Evolutionary conservation across 2,329 filamentous ascomycete genomes (phyloP).

Genomic region (Onygenales sp.): DNA sequence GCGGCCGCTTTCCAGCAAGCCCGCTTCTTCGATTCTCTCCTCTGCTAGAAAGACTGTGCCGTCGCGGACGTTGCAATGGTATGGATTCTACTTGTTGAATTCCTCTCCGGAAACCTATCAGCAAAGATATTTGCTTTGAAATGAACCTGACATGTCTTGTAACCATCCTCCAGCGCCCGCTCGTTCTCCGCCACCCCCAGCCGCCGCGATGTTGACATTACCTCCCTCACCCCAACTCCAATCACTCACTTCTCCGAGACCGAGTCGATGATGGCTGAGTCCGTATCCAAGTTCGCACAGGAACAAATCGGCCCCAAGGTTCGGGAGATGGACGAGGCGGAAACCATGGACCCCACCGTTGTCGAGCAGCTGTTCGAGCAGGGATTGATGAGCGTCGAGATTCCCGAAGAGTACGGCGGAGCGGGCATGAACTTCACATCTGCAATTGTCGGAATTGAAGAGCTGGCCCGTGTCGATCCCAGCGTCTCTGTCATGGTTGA

Average conservation of each 20-base stretch:
- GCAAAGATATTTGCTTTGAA: background rate
- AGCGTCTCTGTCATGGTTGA: slow-evolving; percentile 92
- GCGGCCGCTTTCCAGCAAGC: slow-evolving; percentile 35
- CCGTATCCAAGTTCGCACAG: slow-evolving; percentile 81
- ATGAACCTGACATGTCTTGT: background rate
- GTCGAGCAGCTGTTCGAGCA: slow-evolving; percentile 96
- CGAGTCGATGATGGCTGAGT: slow-evolving; percentile 79
- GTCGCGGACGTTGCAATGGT: slow-evolving; percentile 34
- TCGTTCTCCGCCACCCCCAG: slow-evolving; percentile 52
- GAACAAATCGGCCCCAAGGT: slow-evolving; percentile 84
- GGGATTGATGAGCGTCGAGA: slow-evolving; percentile 93
- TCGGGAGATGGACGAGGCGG: slow-evolving; percentile 94
- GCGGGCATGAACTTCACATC: slow-evolving; percentile 98
- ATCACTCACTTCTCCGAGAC: slow-evolving; percentile 89
- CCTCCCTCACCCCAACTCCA: slow-evolving; percentile 75
- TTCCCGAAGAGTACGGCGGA: slow-evolving; percentile 92
- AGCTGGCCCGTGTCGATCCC: slow-evolving; percentile 86
- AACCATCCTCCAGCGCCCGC: slow-evolving; percentile 30
- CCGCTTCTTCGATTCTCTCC: slow-evolving; percentile 27
- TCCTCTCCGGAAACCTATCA: background rate
- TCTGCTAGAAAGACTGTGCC: slow-evolving; percentile 28
- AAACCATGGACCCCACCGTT: slow-evolving; percentile 78
- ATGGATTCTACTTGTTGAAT: slow-evolving; percentile 9
- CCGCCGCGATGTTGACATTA: slow-evolving; percentile 53
- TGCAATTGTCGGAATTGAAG: slow-evolving; percentile 93